A percentile compares a stretch with the other conserved stretches of the same genome.
Conservation (phyloP, 129 eudicot species). For the Escallonia herrerae region DNA sequence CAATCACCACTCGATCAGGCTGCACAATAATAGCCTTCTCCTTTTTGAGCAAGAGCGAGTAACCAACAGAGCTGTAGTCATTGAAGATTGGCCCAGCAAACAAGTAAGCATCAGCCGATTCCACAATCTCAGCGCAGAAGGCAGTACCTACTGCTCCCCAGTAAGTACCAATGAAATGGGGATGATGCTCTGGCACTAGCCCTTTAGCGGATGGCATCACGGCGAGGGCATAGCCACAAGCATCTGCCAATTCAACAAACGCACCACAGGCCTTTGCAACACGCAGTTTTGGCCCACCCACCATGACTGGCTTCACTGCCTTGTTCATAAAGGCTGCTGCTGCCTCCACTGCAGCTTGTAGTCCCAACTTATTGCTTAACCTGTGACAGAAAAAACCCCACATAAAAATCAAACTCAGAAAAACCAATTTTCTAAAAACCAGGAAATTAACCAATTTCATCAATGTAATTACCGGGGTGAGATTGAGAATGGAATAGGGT, state of each 20-base stretch:
- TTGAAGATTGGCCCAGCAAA: constrained; percentile 59
- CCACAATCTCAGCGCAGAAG: constrained; percentile 52
- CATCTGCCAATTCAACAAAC: constrained; percentile 49
- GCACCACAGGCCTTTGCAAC: constrained; percentile 43
- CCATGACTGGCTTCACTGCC: constrained; percentile 58
- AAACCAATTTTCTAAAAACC: not conserved
- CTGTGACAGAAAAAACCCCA: constrained; percentile 19
- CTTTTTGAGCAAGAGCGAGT: constrained; percentile 51
- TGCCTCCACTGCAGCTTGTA: constrained; percentile 53
- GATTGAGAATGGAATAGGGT: constrained; percentile 45
- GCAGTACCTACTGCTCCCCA: constrained; percentile 69
- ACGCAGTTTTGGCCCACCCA: constrained; percentile 61
- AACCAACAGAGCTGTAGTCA: constrained; percentile 66
- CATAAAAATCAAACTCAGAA: too few relatives aligned
- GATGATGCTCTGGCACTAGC: constrained; percentile 50
- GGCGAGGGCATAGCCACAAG: constrained; percentile 42
- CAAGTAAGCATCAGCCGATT: constrained; percentile 56
- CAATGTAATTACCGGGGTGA: constrained; percentile 26
- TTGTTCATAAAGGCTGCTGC: constrained; percentile 45
- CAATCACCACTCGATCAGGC: constrained; percentile 50
- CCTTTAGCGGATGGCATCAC: constrained; percentile 67
- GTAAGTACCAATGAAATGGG: constrained; percentile 58
- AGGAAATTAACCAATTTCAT: not conserved
- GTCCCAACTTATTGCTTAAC: constrained; percentile 33
- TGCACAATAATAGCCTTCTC: constrained; percentile 56